Percentiles rank a stretch among this genome's conserved stretches.
Evolutionary conservation across 352 stramenopile genomes (phyloP).

Genomic region (Globisporangium viniferum): DNA sequence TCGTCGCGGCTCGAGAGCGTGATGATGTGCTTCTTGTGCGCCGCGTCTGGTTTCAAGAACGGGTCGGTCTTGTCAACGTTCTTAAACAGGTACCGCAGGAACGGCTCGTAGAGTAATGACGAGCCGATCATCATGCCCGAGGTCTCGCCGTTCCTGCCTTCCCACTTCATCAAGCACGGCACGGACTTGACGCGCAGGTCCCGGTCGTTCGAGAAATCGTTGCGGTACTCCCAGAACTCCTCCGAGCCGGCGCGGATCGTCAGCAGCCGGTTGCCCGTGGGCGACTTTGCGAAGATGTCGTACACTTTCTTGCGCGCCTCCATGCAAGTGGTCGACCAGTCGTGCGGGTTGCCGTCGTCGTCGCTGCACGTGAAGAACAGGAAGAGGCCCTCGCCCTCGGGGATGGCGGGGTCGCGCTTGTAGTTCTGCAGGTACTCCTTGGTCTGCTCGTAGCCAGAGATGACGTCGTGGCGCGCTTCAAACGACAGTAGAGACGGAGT

Average conservation of each 20-base stretch:
- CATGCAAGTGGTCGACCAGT: slow-evolving; percentile 51
- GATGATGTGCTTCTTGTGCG: slow-evolving; percentile 51
- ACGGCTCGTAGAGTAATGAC: slow-evolving; percentile 45
- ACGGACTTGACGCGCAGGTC: slow-evolving; percentile 64
- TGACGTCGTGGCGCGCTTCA: slow-evolving; percentile 37
- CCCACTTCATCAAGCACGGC: slow-evolving; percentile 61
- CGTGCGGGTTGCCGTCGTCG: slow-evolving; percentile 30
- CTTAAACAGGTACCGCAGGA: slow-evolving; percentile 67
- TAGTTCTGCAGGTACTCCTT: slow-evolving; percentile 50
- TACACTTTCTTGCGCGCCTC: slow-evolving; percentile 48
- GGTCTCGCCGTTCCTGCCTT: slow-evolving; percentile 45
- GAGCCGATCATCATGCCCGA: slow-evolving; percentile 50
- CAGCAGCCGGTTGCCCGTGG: slow-evolving; percentile 46
- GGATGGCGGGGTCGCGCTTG: slow-evolving; percentile 13
- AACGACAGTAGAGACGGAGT: slow-evolving; percentile 16
- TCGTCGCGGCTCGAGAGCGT: slow-evolving; percentile 41
- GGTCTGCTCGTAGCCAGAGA: slow-evolving; percentile 49
- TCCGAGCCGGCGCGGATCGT: slow-evolving; percentile 53
- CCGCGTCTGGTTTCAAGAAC: slow-evolving; percentile 33
- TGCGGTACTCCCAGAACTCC: slow-evolving; percentile 49
- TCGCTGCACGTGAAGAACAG: slow-evolving; percentile 71
- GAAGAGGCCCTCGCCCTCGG: slow-evolving; percentile 43
- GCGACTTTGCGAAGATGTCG: slow-evolving; percentile 52
- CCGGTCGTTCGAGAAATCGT: slow-evolving; percentile 52
- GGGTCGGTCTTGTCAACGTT: slow-evolving; percentile 46